Base-by-base conservation (phyloP, 495 filamentous ascomycete species). In the Immersiella caudata region DNA sequence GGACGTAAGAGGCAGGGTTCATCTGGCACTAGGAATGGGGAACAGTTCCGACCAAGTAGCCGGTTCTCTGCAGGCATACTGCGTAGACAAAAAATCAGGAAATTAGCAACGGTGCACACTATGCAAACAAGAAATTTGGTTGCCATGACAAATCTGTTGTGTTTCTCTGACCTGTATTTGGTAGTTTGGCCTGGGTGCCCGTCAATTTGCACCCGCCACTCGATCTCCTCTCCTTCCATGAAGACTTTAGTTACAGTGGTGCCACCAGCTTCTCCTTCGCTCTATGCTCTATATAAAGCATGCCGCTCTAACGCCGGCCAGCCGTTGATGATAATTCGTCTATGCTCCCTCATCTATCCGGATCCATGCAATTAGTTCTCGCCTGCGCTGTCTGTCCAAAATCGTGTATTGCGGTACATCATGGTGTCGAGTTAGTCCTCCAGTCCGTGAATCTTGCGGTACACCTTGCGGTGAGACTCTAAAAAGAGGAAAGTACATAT, bases 401-500 rank as follows among this genome's bases (percentile, higher is more conserved):
- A 33, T 29, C 60, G 22, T 22, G 9, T 54, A 6, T 25, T 36
- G 40, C 21, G 12, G 36, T 52, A n/a, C 25, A 58, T 63, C 60
- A 36, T 68, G 29, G 11, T 29, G 20, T 68, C 40, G n/a, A 40
- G 25, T 61, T 29, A 68, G 9, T 76, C 68, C 33, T 83, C 82
- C n/a, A 84, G 68, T 21, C 80, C 84, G 69, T 81, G 83, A 64
- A 84, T 55, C 65, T 81, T 78, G 68, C 82, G 80, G 75, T 86
- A 92, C 24, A 86, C 70, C 76, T 89, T 90, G 81, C 93, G 93
- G 75, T 94, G 92, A 70, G 96, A 90, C 76, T 99, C 95, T 73
- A 99, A 81, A 79, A 97, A 97, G 67, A 99, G 74, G 71, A 99
- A 97, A 11, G 96, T 98, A 66, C 91, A 89, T 73, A 98, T 93